Conservation (phyloP, 1,284 basidiomycete species). For the Cutaneotrichosporon daszewskae region DNA sequence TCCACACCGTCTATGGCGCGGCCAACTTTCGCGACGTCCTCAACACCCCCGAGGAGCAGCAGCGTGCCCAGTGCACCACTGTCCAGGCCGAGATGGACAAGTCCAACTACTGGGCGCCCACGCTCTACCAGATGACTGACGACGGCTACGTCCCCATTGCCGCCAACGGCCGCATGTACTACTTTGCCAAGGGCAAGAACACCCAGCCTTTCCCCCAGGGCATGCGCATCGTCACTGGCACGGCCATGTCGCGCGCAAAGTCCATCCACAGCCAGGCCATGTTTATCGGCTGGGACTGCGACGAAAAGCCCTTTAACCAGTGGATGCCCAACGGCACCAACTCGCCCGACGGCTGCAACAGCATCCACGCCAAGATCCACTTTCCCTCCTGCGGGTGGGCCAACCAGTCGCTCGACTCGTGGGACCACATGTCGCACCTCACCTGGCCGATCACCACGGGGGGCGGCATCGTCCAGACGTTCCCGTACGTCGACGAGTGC, state of each 20-base stretch:
- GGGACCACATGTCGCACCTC: constrained; percentile 45
- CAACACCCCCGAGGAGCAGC: constrained; percentile 24
- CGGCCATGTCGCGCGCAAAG: constrained; percentile 7
- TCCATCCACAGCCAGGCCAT: constrained; percentile 19
- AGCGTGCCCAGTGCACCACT: constrained; percentile 30
- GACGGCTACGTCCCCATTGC: too few relatives aligned
- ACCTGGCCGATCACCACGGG: constrained; percentile 41
- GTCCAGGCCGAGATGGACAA: constrained; percentile 44
- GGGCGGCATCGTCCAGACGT: background rate
- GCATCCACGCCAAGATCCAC: constrained; percentile 10
- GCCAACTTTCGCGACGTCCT: constrained; percentile 27
- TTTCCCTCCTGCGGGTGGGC: constrained; percentile 41
- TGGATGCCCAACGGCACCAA: constrained; percentile 4
- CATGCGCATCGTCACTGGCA: constrained; percentile 40
- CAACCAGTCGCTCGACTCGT: constrained; percentile 26
- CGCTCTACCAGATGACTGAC: too few relatives aligned
- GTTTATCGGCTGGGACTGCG: constrained; percentile 49
- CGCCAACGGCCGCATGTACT: constrained; percentile 32
- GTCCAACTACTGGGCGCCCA: constrained; percentile 48
- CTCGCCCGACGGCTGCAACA: background rate
- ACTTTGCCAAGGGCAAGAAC: constrained; percentile 26
- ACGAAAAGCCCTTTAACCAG: constrained; percentile 43
- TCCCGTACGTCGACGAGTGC: constrained; percentile 25
- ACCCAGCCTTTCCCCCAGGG: constrained; percentile 42
- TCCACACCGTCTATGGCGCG: constrained; percentile 46